These are phyloP conservation scores for Physcomitrellopsis africana DNA, from an alignment of 225 moss, liverwort and hornwort species.

Conservation along the genomic window DNA sequence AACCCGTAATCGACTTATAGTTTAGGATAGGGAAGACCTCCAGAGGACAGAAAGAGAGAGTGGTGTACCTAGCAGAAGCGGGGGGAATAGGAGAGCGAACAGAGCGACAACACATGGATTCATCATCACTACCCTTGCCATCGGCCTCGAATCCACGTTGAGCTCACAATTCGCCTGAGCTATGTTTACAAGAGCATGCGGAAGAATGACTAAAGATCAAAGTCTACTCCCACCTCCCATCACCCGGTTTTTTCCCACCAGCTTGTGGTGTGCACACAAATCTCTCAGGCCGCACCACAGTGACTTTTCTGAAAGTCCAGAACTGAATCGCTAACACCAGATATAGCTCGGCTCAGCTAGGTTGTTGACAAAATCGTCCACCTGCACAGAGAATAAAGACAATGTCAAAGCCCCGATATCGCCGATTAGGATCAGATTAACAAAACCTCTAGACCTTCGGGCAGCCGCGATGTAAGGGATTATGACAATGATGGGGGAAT, in stretches of 20 bases:
- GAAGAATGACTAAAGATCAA: not conserved
- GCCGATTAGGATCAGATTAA: not conserved
- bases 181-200: not conserved
- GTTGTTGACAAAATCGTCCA: not conserved
- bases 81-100: conserved; percentile 26
- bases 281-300: too few species aligned
- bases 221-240: not conserved
- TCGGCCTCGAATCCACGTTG: not conserved
- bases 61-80: conserved; percentile 23
- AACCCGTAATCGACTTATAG: not conserved
- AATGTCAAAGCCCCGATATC: not conserved
- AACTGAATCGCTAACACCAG: not conserved
- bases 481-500: not conserved
- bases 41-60: not conserved
- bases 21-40: not conserved
- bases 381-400: not conserved
- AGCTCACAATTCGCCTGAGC: conserved; percentile 6
- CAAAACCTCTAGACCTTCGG: not conserved
- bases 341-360: not conserved
- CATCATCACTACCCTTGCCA: conserved; percentile 37
- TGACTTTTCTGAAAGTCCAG: too few species aligned
- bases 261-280: too few species aligned
- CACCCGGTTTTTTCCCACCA: too few species aligned
- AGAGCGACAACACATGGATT: conserved; percentile 26
- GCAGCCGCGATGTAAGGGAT: too few species aligned